phyloP scores from a whole-genome alignment of 768 basidiomycete species.

The Suillus brevipes region DNA sequence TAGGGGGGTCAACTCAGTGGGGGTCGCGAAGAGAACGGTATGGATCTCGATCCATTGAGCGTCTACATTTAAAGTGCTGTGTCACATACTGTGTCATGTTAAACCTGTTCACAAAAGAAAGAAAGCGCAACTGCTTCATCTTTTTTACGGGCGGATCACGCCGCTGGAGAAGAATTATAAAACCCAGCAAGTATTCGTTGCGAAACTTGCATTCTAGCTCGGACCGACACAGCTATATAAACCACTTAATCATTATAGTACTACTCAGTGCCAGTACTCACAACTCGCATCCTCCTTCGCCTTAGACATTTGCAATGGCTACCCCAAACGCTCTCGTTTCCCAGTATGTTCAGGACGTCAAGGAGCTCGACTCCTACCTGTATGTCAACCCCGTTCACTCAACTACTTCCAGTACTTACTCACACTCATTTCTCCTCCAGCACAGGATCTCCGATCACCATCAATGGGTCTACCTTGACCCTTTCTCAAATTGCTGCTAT shows the following conservation, averaged over 20 bases:
- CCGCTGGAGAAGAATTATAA: not conserved
- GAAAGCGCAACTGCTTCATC: not conserved
- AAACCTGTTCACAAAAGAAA: slow-evolving; percentile 1
- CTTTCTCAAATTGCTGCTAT: slow-evolving; percentile 78
- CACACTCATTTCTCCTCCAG: slow-evolving; percentile 35
- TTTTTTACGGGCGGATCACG: not conserved
- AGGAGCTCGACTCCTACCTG: slow-evolving; percentile 67
- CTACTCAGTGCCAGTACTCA: not conserved
- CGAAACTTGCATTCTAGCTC: not conserved
- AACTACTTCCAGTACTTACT: not conserved
- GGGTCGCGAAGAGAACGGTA: not conserved
- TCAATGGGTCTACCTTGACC: slow-evolving; percentile 72
- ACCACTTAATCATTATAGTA: not conserved
- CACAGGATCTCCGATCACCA: slow-evolving; percentile 57
- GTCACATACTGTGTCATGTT: slow-evolving; percentile 4
- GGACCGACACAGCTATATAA: not conserved
- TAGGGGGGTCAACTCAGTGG: not conserved
- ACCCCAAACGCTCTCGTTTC: slow-evolving; percentile 39
- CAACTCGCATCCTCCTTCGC: not conserved
- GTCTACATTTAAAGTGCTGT: not conserved
- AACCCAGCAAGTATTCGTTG: not conserved
- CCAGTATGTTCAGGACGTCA: slow-evolving; percentile 57
- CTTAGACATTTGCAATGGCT: slow-evolving; percentile 10
- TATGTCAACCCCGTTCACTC: slow-evolving; percentile 29
- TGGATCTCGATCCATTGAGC: not conserved